These are phyloP conservation scores for Candida khao-thaluensis DNA, from an alignment of 805 yeast genomes.

Conservation along the genomic window DNA sequence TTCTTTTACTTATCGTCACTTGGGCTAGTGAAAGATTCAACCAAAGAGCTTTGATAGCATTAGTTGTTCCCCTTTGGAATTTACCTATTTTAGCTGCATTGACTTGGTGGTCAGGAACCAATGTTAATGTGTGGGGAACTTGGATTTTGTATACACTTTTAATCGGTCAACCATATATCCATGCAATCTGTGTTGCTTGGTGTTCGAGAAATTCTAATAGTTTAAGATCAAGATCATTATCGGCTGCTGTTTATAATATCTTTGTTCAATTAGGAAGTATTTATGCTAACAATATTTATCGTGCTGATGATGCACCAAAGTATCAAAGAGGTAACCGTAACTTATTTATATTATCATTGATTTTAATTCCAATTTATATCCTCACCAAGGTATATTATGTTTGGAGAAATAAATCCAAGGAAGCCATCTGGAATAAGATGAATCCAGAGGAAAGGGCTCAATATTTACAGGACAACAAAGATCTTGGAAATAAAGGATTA, in stretches of 20 bases:
- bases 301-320: conserved; percentile 26
- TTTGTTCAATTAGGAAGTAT: conserved; percentile 25
- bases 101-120: conserved; percentile 44
- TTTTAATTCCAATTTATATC: conserved; percentile 23
- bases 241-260: conserved; percentile 30
- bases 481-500: conserved; percentile 25
- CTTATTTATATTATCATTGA: conserved; percentile 21
- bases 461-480: conserved; percentile 18
- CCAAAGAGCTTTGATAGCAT: conserved; percentile 25
- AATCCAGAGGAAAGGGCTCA: conserved; percentile 18
- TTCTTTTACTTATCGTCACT: conserved; percentile 34
- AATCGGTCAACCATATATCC: conserved; percentile 34
- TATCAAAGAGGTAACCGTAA: conserved; percentile 26
- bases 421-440: conserved; percentile 21
- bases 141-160: conserved; percentile 32
- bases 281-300: conserved; percentile 25
- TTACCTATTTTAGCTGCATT: conserved; percentile 31
- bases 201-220: conserved; percentile 26
- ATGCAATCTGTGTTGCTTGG: conserved; percentile 31
- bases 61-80: conserved; percentile 29
- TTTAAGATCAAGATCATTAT: conserved; percentile 26
- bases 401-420: conserved; percentile 20
- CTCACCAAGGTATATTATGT: conserved; percentile 23
- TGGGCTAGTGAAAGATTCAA: conserved; percentile 35
- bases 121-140: conserved; percentile 41